Conservation (phyloP, 2,329 filamentous ascomycete genomes). For the Colletotrichum sublineola region DNA sequence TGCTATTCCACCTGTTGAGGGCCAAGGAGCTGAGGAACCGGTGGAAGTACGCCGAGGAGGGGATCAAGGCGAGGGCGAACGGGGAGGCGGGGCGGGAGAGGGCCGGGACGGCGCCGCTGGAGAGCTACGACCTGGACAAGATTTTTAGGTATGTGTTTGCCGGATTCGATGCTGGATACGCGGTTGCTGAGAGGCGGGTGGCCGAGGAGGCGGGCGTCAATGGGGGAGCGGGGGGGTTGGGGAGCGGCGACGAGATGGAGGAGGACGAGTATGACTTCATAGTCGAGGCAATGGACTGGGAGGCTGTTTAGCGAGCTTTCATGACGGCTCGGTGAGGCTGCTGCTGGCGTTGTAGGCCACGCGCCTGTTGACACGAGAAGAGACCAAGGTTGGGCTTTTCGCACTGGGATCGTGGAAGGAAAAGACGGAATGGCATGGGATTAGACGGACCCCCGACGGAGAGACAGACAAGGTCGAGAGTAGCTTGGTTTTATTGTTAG, state of each 20-base stretch:
- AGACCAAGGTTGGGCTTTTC: neutral
- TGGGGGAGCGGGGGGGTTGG: neutral
- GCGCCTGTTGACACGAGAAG: neutral
- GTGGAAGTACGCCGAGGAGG: slow-evolving; percentile 77
- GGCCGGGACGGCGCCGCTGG: slow-evolving; percentile 57
- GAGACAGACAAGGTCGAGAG: neutral
- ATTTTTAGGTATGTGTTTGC: slow-evolving; percentile 70
- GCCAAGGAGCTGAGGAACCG: slow-evolving; percentile 79
- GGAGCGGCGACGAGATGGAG: slow-evolving; percentile 42
- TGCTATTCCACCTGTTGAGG: slow-evolving; percentile 69
- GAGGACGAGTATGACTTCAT: slow-evolving; percentile 69
- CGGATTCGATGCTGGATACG: slow-evolving; percentile 71
- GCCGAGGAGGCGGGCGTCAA: slow-evolving; percentile 41
- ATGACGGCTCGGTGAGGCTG: neutral
- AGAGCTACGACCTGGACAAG: slow-evolving; percentile 71
- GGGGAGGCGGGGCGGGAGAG: slow-evolving; percentile 45
- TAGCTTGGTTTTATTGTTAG: slow-evolving; percentile 20
- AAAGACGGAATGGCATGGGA: neutral
- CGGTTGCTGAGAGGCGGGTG: slow-evolving; percentile 63
- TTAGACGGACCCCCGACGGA: neutral
- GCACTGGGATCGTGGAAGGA: neutral
- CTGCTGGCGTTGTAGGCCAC: neutral
- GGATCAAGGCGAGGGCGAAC: slow-evolving; percentile 23
- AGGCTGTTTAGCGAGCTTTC: slow-evolving; percentile 49
- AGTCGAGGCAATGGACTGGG: slow-evolving; percentile 72